These are phyloP conservation scores for Aureoboletus auriporus DNA, from an alignment of 768 basidiomycete species.

Conservation along the genomic window DNA sequence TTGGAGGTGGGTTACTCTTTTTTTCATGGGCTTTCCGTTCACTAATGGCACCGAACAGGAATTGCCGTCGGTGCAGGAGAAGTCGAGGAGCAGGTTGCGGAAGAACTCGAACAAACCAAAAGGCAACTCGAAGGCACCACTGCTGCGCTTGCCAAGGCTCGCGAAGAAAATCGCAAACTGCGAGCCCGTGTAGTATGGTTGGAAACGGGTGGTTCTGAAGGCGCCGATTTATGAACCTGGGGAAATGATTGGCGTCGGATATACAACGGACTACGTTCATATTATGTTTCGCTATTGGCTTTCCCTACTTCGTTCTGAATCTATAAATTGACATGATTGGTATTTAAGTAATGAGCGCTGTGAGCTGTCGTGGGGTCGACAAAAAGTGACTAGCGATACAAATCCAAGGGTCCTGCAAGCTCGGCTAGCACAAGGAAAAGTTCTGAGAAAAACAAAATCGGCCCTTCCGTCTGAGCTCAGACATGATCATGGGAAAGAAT, in stretches of 20 bases:
- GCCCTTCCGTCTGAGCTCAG: neutral
- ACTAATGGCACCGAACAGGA: conserved; percentile 37
- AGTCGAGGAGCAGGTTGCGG: conserved; percentile 50
- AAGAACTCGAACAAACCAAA: conserved; percentile 47
- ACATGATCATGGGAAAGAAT: conserved; percentile 11
- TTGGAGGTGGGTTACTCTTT: conserved; percentile 41
- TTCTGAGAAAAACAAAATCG: neutral
- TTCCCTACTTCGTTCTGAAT: conserved; percentile 8
- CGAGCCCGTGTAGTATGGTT: conserved; percentile 34
- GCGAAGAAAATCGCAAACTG: conserved; percentile 55
- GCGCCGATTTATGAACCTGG: conserved; percentile 27
- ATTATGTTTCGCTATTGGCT: conserved; percentile 3
- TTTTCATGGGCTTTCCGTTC: neutral
- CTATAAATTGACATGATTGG: neutral
- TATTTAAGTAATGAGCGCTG: neutral
- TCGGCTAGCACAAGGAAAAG: neutral
- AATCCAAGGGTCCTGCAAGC: neutral
- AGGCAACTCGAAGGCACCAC: conserved; percentile 44
- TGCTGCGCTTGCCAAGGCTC: conserved; percentile 40
- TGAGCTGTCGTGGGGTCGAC: neutral
- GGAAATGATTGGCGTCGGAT: conserved; percentile 8
- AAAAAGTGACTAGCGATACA: conserved; percentile 15
- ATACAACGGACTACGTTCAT: conserved; percentile 1
- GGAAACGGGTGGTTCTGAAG: conserved; percentile 33
- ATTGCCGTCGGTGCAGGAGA: conserved; percentile 75